Evolutionary conservation across 176 grass and related monocot genomes (phyloP).

Genomic region (maize (Zea mays)): DNA sequence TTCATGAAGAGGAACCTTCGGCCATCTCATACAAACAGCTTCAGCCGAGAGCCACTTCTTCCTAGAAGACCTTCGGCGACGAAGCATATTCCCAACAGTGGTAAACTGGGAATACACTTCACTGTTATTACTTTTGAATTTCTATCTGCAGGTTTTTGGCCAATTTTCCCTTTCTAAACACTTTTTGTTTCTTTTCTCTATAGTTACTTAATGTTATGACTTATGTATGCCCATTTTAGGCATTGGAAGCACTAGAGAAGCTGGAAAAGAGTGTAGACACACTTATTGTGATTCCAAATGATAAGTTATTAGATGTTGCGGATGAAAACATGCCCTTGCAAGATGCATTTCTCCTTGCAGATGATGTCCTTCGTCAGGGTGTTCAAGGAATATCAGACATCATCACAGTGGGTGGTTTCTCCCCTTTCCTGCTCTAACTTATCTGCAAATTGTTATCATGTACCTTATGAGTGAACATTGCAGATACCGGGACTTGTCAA

Average conservation of each 20-base stretch:
- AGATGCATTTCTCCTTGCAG: slow-evolving; percentile 95
- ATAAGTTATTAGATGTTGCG: slow-evolving; percentile 74
- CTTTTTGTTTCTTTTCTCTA: background rate
- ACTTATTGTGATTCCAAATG: slow-evolving; percentile 95
- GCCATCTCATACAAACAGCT: too few relatives aligned
- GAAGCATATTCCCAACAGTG: too few relatives aligned
- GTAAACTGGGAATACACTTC: background rate
- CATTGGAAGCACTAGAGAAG: slow-evolving; percentile 90
- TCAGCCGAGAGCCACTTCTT: too few relatives aligned
- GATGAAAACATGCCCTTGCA: slow-evolving; percentile 95
- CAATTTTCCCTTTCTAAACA: background rate
- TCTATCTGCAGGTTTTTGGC: background rate
- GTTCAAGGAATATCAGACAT: slow-evolving; percentile 99
- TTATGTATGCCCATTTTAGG: slow-evolving; percentile 44
- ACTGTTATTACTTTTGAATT: background rate
- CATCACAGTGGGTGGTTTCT: slow-evolving; percentile 60
- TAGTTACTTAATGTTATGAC: background rate
- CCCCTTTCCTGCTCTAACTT: background rate
- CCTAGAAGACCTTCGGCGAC: too few relatives aligned
- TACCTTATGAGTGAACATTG: slow-evolving; percentile 11
- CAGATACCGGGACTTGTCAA: slow-evolving; percentile 96
- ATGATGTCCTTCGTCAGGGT: slow-evolving; percentile 92
- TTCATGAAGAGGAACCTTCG: too few relatives aligned
- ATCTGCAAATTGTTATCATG: background rate
- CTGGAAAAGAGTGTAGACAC: slow-evolving; percentile 87